These are phyloP conservation scores for Entomortierella beljakovae DNA, from an alignment of 192 early-diverging fungal species.

Conservation along the genomic window DNA sequence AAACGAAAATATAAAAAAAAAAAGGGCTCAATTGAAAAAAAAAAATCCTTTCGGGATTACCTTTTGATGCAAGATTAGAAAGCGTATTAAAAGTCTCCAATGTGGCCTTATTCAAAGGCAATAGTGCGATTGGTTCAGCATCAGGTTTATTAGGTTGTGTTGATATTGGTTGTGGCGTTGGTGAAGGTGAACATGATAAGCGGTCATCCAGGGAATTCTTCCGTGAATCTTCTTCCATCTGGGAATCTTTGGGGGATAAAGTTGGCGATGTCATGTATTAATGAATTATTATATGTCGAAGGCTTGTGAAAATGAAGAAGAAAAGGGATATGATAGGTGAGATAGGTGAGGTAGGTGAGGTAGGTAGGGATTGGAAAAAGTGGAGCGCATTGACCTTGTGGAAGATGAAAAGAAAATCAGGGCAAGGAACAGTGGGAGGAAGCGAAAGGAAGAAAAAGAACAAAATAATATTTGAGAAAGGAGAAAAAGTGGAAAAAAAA, in stretches of 20 bases:
- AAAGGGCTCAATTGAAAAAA: background rate
- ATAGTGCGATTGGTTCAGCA: background rate
- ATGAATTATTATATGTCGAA: background rate
- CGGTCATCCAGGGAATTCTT: background rate
- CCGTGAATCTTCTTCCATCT: background rate
- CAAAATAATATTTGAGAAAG: background rate
- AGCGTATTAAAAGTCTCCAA: background rate
- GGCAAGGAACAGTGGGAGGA: background rate
- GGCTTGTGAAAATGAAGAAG: background rate
- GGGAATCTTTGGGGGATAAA: background rate
- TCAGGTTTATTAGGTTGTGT: background rate
- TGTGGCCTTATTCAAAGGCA: background rate
- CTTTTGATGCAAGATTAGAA: background rate
- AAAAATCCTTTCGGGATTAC: background rate
- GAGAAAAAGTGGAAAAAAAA: background rate
- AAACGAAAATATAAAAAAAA: background rate
- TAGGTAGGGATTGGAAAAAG: no score
- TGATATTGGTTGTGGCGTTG: background rate
- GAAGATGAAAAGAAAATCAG: no score
- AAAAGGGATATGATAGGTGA: background rate
- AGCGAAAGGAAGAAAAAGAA: no score
- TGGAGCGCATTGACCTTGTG: no score
- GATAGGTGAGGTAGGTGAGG: no score
- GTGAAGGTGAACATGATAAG: background rate
- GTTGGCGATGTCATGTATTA: background rate